Base-by-base conservation (phyloP, 2,329 filamentous ascomycete species). In the Pseudogymnoascus destructans region DNA sequence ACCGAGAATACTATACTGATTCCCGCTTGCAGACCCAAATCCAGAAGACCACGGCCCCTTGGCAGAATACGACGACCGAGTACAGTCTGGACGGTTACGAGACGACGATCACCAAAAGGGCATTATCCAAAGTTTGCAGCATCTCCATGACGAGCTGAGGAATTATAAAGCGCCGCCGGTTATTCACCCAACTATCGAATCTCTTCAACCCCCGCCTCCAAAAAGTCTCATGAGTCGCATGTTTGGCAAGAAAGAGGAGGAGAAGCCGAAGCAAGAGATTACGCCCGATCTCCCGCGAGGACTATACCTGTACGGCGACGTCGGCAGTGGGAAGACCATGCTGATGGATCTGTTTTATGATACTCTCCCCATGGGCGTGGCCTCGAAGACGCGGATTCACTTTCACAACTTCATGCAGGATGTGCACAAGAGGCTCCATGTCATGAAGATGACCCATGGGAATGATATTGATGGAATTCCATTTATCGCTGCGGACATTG, bases 341-440 rank as follows among this genome's bases (percentile, higher is more conserved):
- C 77, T 98, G 69, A 98, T 98, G 93, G 92, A 98, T 70, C 77
- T 98, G 55, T 96, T 97, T 72, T 95, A 91, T 74, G 91, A 97
- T 63, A 96, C 92, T 0, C 75, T 97, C 19, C 93, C 93, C 0
- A 70, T 75, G 13, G 85, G 86, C 60, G 90, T 97, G 63, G 79
- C 77, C 59, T 82, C 83, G 30, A 96, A 95, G 75, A 95, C 86
- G 52, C 80, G 93, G 54, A 96, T 98, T 67, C 93, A 98, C 75
- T 98, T 98, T 73, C 90, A 97, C 76, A 95, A 95, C 71, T 98
- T 98, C 76, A 98, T 98, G 93, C 93, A 97, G 72, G 88, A 95
- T 71, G 86, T 97, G 55, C 93, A 98, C 74, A 89, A 86, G 71
- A 80, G 92, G 61, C 75, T 97, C 66, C 93, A 97, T 74, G 83